These are phyloP conservation scores for Quaeritorhiza haematococci DNA, from an alignment of 371 early-diverging fungal species.

Conservation along the genomic window DNA sequence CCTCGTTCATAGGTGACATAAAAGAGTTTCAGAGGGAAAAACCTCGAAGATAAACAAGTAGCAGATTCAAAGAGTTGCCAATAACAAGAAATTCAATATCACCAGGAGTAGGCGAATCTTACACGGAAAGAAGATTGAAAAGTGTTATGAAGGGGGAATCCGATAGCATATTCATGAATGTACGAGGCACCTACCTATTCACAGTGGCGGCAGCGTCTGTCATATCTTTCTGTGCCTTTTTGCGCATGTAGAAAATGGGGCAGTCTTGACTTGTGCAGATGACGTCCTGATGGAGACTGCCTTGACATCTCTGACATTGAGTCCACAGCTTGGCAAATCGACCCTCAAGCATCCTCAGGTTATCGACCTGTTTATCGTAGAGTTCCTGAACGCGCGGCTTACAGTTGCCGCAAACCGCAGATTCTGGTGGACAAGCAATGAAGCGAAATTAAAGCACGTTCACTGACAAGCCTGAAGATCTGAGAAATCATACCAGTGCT, in stretches of 20 bases:
- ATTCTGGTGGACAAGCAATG: conserved; percentile 21
- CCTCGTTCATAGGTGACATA: too few relatives aligned
- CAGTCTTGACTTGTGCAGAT: conserved; percentile 98
- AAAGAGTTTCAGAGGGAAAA: too few relatives aligned
- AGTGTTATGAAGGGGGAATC: too few relatives aligned
- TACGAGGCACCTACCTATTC: conserved; percentile 27
- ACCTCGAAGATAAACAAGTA: too few relatives aligned
- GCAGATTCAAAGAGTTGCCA: too few relatives aligned
- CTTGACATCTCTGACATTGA: conserved; percentile 99
- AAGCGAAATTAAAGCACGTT: neutral
- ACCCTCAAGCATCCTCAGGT: conserved; percentile 70
- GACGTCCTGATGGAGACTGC: conserved; percentile 94
- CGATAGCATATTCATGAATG: too few relatives aligned
- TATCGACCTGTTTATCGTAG: conserved; percentile 58
- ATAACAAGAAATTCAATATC: too few relatives aligned
- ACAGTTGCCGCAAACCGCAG: conserved; percentile 85
- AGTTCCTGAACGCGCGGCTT: conserved; percentile 67
- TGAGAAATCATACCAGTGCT: conserved; percentile 54
- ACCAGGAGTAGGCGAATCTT: too few relatives aligned
- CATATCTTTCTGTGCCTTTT: conserved; percentile 95
- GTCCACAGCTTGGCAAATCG: conserved; percentile 93
- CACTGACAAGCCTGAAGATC: neutral
- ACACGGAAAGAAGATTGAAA: too few relatives aligned
- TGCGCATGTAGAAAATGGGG: conserved; percentile 99
- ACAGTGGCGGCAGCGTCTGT: conserved; percentile 60